These are phyloP conservation scores for Metroxylon sagu DNA, from an alignment of 176 grass and related monocot genomes.

Conservation along the genomic window DNA sequence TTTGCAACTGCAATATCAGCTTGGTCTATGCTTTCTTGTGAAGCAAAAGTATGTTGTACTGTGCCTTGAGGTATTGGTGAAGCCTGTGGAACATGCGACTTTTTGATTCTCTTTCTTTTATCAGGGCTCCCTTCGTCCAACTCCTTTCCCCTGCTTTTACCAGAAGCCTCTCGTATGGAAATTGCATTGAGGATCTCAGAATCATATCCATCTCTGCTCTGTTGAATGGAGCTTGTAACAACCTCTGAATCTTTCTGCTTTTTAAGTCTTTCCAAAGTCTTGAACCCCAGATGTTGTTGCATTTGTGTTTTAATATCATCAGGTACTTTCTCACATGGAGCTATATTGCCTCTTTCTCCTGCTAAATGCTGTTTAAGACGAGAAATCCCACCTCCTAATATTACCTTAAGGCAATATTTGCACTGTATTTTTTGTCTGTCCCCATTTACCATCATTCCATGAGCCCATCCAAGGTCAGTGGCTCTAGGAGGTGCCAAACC, in stretches of 20 bases:
- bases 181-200: slow-evolving; percentile 7
- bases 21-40: slow-evolving; percentile 17
- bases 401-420: slow-evolving; percentile 24
- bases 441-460: slow-evolving; percentile 18
- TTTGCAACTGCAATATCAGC: slow-evolving; percentile 14
- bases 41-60: background rate
- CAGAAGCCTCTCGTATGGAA: slow-evolving; percentile 5
- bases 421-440: slow-evolving; percentile 24
- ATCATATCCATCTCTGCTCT: slow-evolving; percentile 10
- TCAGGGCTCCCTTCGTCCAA: slow-evolving; percentile 1
- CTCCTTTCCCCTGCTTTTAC: slow-evolving; percentile 18
- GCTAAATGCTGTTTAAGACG: slow-evolving; percentile 29
- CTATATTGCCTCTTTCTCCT: slow-evolving; percentile 30
- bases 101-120: slow-evolving; percentile 9
- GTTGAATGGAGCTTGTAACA: slow-evolving; percentile 8
- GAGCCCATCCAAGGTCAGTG: slow-evolving; percentile 22
- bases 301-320: slow-evolving; percentile 26
- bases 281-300: slow-evolving; percentile 25
- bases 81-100: background rate
- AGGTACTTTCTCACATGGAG: slow-evolving; percentile 23
- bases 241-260: slow-evolving; percentile 7
- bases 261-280: slow-evolving; percentile 18
- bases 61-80: background rate
- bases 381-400: slow-evolving; percentile 25
- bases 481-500: slow-evolving; percentile 13